Percentiles rank a stretch among this genome's conserved stretches.
These are phyloP conservation scores for Flaveria linearis DNA, from an alignment of 129 eudicot genomes.

Conservation along the genomic window DNA sequence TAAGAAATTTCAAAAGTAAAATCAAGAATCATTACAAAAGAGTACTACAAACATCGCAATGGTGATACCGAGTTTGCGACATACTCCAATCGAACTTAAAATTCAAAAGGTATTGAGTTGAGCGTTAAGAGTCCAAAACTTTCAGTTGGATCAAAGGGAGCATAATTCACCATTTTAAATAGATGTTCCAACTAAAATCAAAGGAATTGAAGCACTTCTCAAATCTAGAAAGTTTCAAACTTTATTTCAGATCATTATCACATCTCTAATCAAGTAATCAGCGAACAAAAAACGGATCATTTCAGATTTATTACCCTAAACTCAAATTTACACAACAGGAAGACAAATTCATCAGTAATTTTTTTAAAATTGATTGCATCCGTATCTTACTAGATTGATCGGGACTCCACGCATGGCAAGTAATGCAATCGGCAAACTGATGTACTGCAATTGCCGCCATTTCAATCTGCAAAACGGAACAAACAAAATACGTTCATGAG, in stretches of 20 bases:
- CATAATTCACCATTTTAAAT: constrained; percentile 15
- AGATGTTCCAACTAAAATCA: background rate
- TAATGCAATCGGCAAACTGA: constrained; percentile 82
- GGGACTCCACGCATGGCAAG: constrained; percentile 98
- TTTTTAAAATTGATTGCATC: background rate
- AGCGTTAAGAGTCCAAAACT: background rate
- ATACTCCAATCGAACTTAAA: too few relatives aligned
- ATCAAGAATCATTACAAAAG: too few relatives aligned
- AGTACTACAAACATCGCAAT: background rate
- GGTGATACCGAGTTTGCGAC: too few relatives aligned
- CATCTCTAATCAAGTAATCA: background rate
- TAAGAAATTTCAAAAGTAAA: too few relatives aligned
- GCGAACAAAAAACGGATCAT: constrained; percentile 18
- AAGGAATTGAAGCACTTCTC: constrained; percentile 5
- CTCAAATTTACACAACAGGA: background rate
- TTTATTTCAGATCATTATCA: background rate
- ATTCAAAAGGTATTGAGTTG: too few relatives aligned
- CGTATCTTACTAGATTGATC: constrained; percentile 78
- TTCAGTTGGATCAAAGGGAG: background rate
- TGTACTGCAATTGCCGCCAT: constrained; percentile 87
- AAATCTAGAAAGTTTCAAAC: constrained; percentile 2
- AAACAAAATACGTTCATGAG: background rate
- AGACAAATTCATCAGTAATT: background rate
- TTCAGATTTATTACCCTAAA: constrained; percentile 18
- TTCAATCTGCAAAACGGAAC: constrained; percentile 32